Evolutionary conservation across 2,329 filamentous ascomycete species (phyloP).

Genomic region (Aureobasidium subglaciale): DNA sequence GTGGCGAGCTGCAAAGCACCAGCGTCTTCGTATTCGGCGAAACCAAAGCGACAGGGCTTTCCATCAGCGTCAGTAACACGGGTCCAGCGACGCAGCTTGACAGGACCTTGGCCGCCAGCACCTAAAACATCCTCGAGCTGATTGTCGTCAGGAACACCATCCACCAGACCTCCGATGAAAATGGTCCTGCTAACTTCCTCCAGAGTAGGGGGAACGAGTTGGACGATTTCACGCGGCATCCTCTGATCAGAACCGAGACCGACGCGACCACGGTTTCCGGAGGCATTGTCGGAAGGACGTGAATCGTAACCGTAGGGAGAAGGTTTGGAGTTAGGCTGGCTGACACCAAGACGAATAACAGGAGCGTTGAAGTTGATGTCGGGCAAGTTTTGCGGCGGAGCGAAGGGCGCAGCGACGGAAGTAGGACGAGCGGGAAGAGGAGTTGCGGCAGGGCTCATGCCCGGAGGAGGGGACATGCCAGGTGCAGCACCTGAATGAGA

Average conservation of each 20-base stretch:
- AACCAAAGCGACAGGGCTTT: slow-evolving; percentile 82
- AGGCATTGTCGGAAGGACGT: slow-evolving; percentile 31
- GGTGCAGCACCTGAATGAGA: slow-evolving; percentile 47
- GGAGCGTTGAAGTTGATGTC: slow-evolving; percentile 98
- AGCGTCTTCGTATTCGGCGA: slow-evolving; percentile 89
- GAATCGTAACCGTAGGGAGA: slow-evolving; percentile 24
- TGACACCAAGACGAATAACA: slow-evolving; percentile 85
- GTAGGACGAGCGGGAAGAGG: slow-evolving; percentile 48
- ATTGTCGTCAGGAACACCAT: slow-evolving; percentile 68
- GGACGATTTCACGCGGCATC: slow-evolving; percentile 54
- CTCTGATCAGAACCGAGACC: slow-evolving; percentile 43
- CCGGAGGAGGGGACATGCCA: slow-evolving; percentile 70
- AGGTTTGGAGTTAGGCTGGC: slow-evolving; percentile 48
- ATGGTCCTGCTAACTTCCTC: slow-evolving; percentile 91
- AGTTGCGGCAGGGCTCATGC: slow-evolving; percentile 66
- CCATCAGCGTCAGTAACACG: slow-evolving; percentile 68
- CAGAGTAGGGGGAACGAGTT: slow-evolving; percentile 70
- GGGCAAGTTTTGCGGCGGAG: slow-evolving; percentile 83
- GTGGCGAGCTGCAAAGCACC: slow-evolving; percentile 80
- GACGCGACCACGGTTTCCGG: slow-evolving; percentile 42
- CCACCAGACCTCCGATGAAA: slow-evolving; percentile 80
- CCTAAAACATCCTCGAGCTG: slow-evolving; percentile 71
- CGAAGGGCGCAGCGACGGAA: slow-evolving; percentile 75
- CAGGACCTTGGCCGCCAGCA: slow-evolving; percentile 55
- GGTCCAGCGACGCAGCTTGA: slow-evolving; percentile 70